Conservation (phyloP, 371 early-diverging fungal genomes). For the Mortierella sp. region DNA sequence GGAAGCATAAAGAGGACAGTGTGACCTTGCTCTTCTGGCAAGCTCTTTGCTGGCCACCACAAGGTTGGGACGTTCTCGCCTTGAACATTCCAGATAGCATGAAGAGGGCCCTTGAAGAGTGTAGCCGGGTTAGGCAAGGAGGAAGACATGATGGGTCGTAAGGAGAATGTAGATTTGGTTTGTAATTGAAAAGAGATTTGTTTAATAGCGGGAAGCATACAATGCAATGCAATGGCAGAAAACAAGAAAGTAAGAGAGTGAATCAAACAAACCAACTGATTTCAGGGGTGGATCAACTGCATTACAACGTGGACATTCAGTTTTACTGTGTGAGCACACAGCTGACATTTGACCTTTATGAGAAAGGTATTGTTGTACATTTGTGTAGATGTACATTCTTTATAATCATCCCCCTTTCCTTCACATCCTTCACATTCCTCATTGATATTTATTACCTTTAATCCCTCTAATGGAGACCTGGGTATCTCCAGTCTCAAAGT, state of each 20-base stretch:
- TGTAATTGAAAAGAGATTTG: not conserved
- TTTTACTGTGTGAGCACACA: not conserved
- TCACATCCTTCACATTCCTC: not conserved
- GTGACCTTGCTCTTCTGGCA: conserved; percentile 24
- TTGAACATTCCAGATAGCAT: conserved; percentile 63
- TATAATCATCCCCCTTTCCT: not conserved
- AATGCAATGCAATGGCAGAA: not conserved
- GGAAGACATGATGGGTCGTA: conserved; percentile 21
- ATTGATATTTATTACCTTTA: not conserved
- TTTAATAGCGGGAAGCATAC: not conserved
- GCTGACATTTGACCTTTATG: not conserved
- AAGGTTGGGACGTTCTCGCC: conserved; percentile 65
- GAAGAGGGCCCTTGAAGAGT: conserved; percentile 59
- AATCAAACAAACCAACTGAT: not conserved
- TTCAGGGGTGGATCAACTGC: not conserved
- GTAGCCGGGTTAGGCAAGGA: conserved; percentile 32
- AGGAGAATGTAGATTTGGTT: not conserved
- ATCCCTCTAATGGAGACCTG: conserved; percentile 32
- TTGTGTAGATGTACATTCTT: conserved; percentile 4
- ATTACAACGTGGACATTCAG: conserved; percentile 11
- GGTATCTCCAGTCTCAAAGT: conserved; percentile 35
- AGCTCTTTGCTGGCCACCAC: conserved; percentile 64
- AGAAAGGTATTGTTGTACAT: not conserved
- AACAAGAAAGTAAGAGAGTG: not conserved
- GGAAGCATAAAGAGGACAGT: conserved; percentile 69